A percentile compares a stretch with the other conserved stretches of the same genome.
Evolutionary conservation across 1,284 basidiomycete species (phyloP).

Genomic region (Pascua sp.): DNA sequence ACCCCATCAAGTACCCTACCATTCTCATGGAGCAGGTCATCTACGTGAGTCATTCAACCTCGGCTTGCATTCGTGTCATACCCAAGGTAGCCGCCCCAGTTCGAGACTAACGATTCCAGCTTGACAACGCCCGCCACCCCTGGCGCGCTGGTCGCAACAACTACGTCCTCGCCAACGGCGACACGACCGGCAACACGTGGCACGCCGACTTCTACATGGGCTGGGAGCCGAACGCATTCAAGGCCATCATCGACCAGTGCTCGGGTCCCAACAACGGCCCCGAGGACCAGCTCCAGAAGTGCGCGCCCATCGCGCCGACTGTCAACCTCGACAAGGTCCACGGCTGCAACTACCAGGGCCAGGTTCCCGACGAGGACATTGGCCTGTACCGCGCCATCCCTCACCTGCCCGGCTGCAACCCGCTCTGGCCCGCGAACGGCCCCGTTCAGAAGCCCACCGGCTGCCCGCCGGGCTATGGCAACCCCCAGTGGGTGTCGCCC

Average conservation of each 20-base stretch:
- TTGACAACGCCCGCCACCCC: background rate
- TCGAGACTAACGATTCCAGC: too few species aligned
- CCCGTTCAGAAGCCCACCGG: constrained; percentile 1
- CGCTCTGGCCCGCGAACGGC: constrained; percentile 5
- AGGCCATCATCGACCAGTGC: constrained; percentile 33
- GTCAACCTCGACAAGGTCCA: background rate
- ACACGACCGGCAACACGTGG: constrained; percentile 32
- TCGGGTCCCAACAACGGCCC: constrained; percentile 9
- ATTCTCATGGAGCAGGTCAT: constrained; percentile 33
- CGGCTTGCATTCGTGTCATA: too few species aligned
- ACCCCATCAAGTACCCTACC: constrained; percentile 40
- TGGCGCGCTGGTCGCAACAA: constrained; percentile 20
- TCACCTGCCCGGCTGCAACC: constrained; percentile 15
- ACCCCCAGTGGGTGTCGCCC: constrained; percentile 3
- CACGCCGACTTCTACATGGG: constrained; percentile 43
- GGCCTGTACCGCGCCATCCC: constrained; percentile 8
- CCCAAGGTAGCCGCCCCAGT: too few species aligned
- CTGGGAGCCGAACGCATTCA: constrained; percentile 10
- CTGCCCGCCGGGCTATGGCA: background rate
- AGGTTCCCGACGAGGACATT: constrained; percentile 15
- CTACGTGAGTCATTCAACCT: background rate
- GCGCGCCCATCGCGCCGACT: background rate
- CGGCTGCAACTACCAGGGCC: constrained; percentile 8
- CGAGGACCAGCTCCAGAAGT: constrained; percentile 1
- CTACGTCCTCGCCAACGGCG: constrained; percentile 40